Percentiles rank a stretch among this genome's conserved stretches.
Conservation (phyloP, 306 rosid genomes). For the Amphicarpaea edgeworthii region DNA sequence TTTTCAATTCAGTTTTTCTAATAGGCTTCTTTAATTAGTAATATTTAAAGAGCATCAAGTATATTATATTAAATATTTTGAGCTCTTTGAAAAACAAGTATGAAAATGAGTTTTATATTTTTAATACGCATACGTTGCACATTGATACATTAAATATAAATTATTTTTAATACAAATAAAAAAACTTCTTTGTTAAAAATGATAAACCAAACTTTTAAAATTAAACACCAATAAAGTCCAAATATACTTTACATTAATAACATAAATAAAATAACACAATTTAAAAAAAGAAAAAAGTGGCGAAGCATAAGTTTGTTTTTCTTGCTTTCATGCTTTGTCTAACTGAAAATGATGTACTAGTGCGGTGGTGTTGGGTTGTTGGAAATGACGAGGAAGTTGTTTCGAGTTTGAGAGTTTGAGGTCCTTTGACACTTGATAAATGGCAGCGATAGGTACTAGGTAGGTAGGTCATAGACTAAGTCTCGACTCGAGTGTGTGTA, state of each 20-base stretch:
- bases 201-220: no score
- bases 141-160: neutral
- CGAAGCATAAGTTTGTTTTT: neutral
- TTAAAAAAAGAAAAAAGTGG: neutral
- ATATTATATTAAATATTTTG: neutral
- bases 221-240: no score
- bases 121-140: no score
- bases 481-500: no score
- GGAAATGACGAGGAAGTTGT: conserved; percentile 33
- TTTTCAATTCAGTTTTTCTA: neutral
- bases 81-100: neutral
- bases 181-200: no score
- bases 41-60: neutral
- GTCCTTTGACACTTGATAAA: conserved; percentile 24
- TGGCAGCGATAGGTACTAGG: neutral
- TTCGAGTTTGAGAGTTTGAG: conserved; percentile 36
- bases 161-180: neutral
- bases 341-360: conserved; percentile 19
- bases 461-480: neutral
- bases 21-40: neutral
- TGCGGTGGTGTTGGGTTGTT: neutral
- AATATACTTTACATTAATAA: no score
- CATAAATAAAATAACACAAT: neutral
- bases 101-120: neutral
- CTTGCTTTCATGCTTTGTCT: conserved; percentile 19